Percentiles rank a stretch among this genome's conserved stretches.
Evolutionary conservation across 106 monocot species (phyloP).

Genomic region (Dendrobium huoshanense): DNA sequence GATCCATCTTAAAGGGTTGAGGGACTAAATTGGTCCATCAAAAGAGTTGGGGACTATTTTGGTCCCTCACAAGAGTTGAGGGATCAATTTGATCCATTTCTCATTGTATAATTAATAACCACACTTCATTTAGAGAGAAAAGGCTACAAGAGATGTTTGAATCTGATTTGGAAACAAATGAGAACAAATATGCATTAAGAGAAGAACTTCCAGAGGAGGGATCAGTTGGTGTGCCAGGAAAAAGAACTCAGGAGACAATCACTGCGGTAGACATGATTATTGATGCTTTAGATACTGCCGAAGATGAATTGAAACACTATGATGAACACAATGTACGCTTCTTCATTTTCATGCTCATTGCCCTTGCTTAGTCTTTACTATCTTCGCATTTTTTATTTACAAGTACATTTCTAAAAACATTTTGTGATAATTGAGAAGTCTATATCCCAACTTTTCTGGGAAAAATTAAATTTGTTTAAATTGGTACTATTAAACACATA

Average conservation of each 20-base stretch:
- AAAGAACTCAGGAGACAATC: conserved; percentile 76
- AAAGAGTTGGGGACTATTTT: too few relatives aligned
- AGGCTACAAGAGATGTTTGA: conserved; percentile 79
- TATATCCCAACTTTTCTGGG: not conserved
- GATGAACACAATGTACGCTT: conserved; percentile 59
- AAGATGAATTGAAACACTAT: conserved; percentile 68
- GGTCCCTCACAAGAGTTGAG: too few relatives aligned
- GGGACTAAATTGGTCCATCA: too few relatives aligned
- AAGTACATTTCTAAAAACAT: not conserved
- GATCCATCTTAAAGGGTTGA: too few relatives aligned
- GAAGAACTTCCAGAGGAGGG: conserved; percentile 82
- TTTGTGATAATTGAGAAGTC: not conserved
- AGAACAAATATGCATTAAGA: conserved; percentile 62
- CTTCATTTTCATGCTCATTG: not conserved
- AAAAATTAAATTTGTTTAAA: not conserved
- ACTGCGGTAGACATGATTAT: conserved; percentile 71
- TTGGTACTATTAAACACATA: not conserved
- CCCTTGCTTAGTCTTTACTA: not conserved
- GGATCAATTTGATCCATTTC: too few relatives aligned
- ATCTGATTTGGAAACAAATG: conserved; percentile 59
- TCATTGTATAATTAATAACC: too few relatives aligned
- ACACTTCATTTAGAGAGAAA: too few relatives aligned
- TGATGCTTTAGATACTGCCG: conserved; percentile 84
- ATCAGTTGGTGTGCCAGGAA: conserved; percentile 71
- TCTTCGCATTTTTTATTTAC: not conserved